phyloP scores from a whole-genome alignment of 2,329 filamentous ascomycete genomes.

The Cordyceps cicadae region DNA sequence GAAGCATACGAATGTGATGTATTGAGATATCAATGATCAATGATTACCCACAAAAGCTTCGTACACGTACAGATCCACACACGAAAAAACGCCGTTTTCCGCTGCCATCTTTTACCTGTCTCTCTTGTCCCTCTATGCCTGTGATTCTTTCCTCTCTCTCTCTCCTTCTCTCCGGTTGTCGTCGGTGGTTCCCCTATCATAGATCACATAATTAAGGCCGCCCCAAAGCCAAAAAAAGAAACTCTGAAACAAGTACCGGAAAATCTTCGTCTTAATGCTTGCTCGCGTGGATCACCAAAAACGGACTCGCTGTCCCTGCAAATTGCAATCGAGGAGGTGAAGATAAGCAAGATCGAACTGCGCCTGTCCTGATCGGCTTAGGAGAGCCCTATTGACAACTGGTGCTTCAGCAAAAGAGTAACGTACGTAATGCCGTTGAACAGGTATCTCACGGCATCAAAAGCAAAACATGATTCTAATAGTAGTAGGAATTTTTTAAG shows the following conservation, averaged over 20 bases:
- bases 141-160: too few species aligned
- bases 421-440: not conserved
- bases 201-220: too few species aligned
- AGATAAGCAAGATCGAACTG: not conserved
- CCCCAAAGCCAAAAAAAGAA: not conserved
- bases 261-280: not conserved
- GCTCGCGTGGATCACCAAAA: not conserved
- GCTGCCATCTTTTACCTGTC: too few species aligned
- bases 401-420: not conserved
- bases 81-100: not conserved
- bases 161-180: too few species aligned
- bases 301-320: not conserved
- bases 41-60: not conserved
- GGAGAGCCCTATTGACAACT: not conserved
- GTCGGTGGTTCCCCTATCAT: too few species aligned
- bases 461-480: not conserved
- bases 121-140: too few species aligned
- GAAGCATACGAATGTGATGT: not conserved
- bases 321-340: not conserved
- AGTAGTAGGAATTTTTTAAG: not conserved
- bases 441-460: not conserved
- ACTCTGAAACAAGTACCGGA: slow-evolving; percentile 1
- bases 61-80: not conserved
- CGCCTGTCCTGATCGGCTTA: not conserved
- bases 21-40: not conserved